Conservation (phyloP, 2,329 filamentous ascomycete genomes). For the Tricladium varicosporioides region DNA sequence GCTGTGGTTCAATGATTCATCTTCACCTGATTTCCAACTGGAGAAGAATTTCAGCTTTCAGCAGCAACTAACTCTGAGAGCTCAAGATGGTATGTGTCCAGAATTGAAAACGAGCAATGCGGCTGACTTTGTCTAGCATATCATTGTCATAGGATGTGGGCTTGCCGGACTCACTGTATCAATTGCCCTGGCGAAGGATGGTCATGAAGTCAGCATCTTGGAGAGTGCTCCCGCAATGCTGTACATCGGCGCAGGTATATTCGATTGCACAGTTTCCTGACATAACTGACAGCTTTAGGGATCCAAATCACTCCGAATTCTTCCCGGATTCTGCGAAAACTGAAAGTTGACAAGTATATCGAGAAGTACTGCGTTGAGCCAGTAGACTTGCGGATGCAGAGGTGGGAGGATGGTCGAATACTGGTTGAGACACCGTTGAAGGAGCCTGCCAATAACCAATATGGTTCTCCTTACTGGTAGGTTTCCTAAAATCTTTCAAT, state of each 20-base stretch:
- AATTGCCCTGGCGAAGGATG: conserved; percentile 16
- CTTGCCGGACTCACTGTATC: conserved; percentile 21
- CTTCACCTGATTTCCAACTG: neutral
- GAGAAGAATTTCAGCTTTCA: neutral
- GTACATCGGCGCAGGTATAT: conserved; percentile 22
- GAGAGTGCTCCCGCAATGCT: conserved; percentile 17
- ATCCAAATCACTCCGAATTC: conserved; percentile 21
- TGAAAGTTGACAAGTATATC: conserved; percentile 20
- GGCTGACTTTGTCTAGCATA: conserved; percentile 10
- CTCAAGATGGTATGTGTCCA: neutral
- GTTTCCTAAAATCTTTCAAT: neutral
- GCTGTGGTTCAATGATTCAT: neutral
- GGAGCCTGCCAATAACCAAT: conserved; percentile 15
- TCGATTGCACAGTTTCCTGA: neutral
- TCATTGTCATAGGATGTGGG: conserved; percentile 20
- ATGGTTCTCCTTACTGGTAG: conserved; percentile 19
- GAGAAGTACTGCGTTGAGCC: conserved; percentile 17
- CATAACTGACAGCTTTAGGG: conserved; percentile 3
- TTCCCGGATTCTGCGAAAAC: conserved; percentile 14
- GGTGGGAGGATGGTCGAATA: conserved; percentile 17
- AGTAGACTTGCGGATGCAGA: conserved; percentile 21
- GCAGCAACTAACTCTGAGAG: neutral
- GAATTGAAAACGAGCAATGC: no score
- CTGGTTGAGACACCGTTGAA: conserved; percentile 20
- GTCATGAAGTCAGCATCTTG: conserved; percentile 17